phyloP scores from a whole-genome alignment of 225 moss, liverwort and hornwort species.

The Anthoceros angustus region DNA sequence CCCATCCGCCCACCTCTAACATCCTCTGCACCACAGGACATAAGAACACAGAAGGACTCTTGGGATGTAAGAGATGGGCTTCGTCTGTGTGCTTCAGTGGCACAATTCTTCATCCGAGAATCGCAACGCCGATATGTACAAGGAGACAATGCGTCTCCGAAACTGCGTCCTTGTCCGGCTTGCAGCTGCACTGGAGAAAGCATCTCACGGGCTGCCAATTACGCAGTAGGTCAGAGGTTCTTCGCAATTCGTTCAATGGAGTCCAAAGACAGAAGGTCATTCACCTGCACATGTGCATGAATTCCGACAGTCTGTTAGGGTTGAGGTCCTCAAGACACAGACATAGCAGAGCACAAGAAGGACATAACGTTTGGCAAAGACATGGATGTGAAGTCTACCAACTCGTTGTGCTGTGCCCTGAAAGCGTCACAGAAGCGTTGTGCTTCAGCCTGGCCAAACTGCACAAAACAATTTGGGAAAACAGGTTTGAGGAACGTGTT shows the following conservation, averaged over 20 bases:
- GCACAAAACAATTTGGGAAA: background rate
- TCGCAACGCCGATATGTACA: too few relatives aligned
- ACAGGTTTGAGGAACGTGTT: background rate
- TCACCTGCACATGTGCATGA: background rate
- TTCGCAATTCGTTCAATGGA: background rate
- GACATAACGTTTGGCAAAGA: background rate
- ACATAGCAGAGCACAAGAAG: background rate
- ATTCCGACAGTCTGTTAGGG: too few relatives aligned
- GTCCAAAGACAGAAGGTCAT: background rate
- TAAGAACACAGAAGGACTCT: too few relatives aligned
- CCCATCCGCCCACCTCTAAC: too few relatives aligned
- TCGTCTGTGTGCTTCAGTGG: too few relatives aligned
- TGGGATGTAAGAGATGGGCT: too few relatives aligned
- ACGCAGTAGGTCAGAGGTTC: background rate
- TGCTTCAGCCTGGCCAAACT: conserved; percentile 1
- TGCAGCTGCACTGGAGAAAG: too few relatives aligned
- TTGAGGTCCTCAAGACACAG: background rate
- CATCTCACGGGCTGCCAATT: background rate
- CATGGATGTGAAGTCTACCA: background rate
- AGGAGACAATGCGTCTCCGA: too few relatives aligned
- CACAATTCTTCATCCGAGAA: too few relatives aligned
- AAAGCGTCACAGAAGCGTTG: background rate
- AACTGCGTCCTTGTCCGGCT: too few relatives aligned
- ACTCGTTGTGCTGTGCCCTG: background rate
- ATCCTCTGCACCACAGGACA: too few relatives aligned